Evolutionary conservation across 352 stramenopile genomes (phyloP), one percentile per base, ranked within the genome.

Genomic region (Peronosclerospora sorghi): DNA sequence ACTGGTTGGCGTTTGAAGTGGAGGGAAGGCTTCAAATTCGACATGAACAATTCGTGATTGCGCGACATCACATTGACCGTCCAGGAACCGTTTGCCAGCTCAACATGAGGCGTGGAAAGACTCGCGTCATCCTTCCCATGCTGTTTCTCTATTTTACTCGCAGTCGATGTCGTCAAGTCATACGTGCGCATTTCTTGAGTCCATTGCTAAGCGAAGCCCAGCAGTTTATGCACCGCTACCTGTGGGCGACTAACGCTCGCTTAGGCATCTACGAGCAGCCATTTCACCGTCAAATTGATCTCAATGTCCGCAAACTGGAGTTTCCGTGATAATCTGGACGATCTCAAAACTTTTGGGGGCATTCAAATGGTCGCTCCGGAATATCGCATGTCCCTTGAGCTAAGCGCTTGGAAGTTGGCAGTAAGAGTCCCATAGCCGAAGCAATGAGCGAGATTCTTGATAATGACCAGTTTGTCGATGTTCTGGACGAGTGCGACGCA

Each of bases 81-180:
- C 66, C 67, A 9, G 66, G 74, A 20, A 62, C 72, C n/a, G n/a
- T n/a, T n/a, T n/a, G n/a, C n/a, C n/a, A n/a, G n/a, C n/a, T n/a
- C n/a, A n/a, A n/a, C n/a, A 94, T 94, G 80, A 82, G 82, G 0
- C 55, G 76, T 20, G 83, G 83, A n/a, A 93, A 94, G 59, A 94
- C 79, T 13, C 51, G 68, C 2, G 84, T 95, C 19, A 91, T 95
- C 41, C 36, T 94, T 7, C 84, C 84, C 0, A 93, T 95, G 80
- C 54, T 95, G 1, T 80, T 93, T 12, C 60, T 95, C 5, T 60
- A 89, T 48, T 91, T 58, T 13, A 57, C 59, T 4, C 55, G 28
- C 19, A 55, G 26, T 15, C 30, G 5, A 4, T 48, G 40, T 7
- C 15, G 41, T 0, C 53, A 38, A 18, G 45, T 86, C 8, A 59